Base-by-base conservation (phyloP, 768 basidiomycete species). In the Macrolepiota dolichaula region DNA sequence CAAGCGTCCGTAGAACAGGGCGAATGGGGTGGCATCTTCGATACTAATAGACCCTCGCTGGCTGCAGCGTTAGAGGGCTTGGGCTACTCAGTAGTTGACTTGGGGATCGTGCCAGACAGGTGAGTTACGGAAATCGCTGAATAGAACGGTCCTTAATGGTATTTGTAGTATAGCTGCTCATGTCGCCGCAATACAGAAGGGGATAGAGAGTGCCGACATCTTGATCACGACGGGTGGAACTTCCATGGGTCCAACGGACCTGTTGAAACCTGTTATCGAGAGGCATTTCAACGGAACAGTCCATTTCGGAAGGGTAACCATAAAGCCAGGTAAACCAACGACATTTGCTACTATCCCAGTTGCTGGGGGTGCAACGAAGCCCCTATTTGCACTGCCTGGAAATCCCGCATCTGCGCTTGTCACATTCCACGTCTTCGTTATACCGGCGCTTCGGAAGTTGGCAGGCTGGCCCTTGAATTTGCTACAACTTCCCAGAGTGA, bases 401-500 rank as follows among this genome's bases (percentile, higher is more conserved):
- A 95, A 96, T 70, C 94, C 94, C 0, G 94, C 94, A 0, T 88
- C 88, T 3, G 94, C 94, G 15, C 79, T 96, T 19, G 92, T 94
- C 12, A 92, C 86, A 6, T 94, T 94, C 73, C 81, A 92, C 66
- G 70, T 94, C 1, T 94, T 94, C 68, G 92, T 94, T 17, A 70
- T 95, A 0, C 94, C 94, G 6, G 90, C 92, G 9, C 75, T 96
- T 49, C 75, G 92, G 61, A 79, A 72, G 56, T 72, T 94, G 47
- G 90, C 88, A 1, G 91, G 91, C 2, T 93, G 84, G 84, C 80
- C 80, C 0, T 70, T 71, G 17, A 72, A 73, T 19, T 64, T 76
- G 38, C 84, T 80, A 59, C 79, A 87, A 44, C 73, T 91, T 38
- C 88, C 91, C 6, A 79, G 82, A 2, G 79, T 91, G 24, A 71